Percentiles rank a stretch among this genome's conserved stretches.
Evolutionary conservation across 345 rosid genomes (phyloP).

Genomic region (Hevea brasiliensis): DNA sequence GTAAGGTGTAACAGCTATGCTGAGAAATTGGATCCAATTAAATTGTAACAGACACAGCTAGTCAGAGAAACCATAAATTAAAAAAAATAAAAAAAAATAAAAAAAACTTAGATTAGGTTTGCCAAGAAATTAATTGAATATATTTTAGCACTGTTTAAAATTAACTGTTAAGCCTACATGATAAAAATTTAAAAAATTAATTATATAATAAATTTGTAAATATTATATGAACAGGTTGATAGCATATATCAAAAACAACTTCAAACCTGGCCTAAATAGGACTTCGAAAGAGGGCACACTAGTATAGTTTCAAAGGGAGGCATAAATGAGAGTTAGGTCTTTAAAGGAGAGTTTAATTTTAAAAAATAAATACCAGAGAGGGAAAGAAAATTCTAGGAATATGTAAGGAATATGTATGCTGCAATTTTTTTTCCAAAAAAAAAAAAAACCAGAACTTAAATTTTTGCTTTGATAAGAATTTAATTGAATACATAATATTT

Average conservation of each 20-base stretch:
- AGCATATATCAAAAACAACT: neutral
- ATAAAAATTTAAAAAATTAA: neutral
- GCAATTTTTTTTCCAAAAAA: too few relatives aligned
- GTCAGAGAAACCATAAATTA: too few relatives aligned
- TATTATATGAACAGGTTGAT: neutral
- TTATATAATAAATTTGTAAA: neutral
- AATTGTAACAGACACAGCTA: neutral
- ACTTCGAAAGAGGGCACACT: neutral
- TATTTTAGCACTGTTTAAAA: too few relatives aligned
- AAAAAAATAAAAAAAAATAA: too few relatives aligned
- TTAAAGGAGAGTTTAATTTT: neutral
- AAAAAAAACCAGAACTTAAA: too few relatives aligned
- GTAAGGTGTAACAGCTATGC: too few relatives aligned
- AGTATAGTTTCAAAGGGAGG: neutral
- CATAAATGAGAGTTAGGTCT: too few relatives aligned
- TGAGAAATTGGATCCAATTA: neutral
- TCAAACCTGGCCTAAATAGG: neutral
- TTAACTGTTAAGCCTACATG: neutral
- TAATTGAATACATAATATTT: too few relatives aligned
- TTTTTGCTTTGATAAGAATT: too few relatives aligned
- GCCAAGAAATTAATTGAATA: neutral
- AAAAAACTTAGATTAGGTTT: neutral
- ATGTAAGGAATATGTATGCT: too few relatives aligned
- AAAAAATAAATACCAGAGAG: neutral
- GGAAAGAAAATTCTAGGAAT: too few relatives aligned